Evolutionary conservation across 352 stramenopile species (phyloP), one percentile per base, ranked within the genome.

Genomic region (Phytophthora hibernalis): DNA sequence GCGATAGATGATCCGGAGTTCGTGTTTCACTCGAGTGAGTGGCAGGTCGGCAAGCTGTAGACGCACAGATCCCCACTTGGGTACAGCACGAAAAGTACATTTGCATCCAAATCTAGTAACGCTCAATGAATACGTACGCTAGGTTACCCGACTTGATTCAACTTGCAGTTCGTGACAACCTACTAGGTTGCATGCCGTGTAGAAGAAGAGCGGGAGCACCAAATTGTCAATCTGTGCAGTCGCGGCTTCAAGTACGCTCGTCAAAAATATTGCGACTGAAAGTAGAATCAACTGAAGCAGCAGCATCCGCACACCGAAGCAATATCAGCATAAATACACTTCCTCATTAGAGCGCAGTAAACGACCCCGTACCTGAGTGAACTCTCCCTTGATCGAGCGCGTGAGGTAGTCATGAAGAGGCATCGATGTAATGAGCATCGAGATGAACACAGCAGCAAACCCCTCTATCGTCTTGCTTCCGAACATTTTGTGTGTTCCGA

Each of bases 221-320:
- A 93, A 73, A 66, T 95, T 95, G 72, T 95, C 87, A 61, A 95
- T 95, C 59, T 93, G 87, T 8, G 80, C 69, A 13, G 87, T 93
- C 12, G 80, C 72, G 0, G 81, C 85, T 35, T 95, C 87, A 20
- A 93, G 72, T 1, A 90, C 43, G 37, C 67, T 90, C 20, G 85
- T 93, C 48, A 92, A 71, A 8, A 87, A 35, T 7, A 79, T 52
- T 15, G 68, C 76, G 6, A 37, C 18, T 4, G 75, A 8, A 6
- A 89, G 62, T 20, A 77, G 18, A 13, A 61, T 6, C 24, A 76
- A 18, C 77, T 89, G 38, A 18, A 18, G 21, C 9, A 69, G 11
- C 51, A 47, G 18, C 4, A 47, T 21, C 6, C 2, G 15, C 16
- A 24, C 15, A 45, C 12, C 1, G 37, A 44, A 22, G 6, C 2